Percentiles rank a stretch among this genome's conserved stretches.
These are phyloP conservation scores for Adenanthera pavonina DNA, from an alignment of 306 rosid species.

Conservation along the genomic window DNA sequence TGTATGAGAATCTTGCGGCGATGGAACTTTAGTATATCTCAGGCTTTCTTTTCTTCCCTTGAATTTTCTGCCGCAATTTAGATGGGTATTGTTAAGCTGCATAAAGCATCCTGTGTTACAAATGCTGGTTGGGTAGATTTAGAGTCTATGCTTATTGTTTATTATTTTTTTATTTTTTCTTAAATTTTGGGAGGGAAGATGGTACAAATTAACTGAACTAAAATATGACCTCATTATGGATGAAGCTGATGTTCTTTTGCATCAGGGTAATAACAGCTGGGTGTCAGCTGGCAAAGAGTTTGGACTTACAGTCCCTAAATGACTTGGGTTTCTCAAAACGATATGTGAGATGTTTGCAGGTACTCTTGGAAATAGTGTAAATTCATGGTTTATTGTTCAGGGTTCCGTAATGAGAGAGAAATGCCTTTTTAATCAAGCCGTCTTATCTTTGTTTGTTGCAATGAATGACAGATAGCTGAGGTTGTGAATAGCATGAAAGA, in stretches of 20 bases:
- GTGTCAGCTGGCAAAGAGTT: slow-evolving; percentile 91
- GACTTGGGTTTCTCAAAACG: slow-evolving; percentile 96
- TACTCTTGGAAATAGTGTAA: slow-evolving; percentile 38
- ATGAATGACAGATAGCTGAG: slow-evolving; percentile 67
- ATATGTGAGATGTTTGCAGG: slow-evolving; percentile 99
- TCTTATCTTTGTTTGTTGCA: slow-evolving; percentile 12
- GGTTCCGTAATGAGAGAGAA: slow-evolving; percentile 4
- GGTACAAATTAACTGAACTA: neutral
- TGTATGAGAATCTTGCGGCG: no score
- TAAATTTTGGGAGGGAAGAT: neutral
- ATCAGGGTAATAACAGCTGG: slow-evolving; percentile 89
- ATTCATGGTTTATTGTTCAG: slow-evolving; percentile 12
- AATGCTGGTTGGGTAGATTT: neutral
- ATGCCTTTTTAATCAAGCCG: neutral
- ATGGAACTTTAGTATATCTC: neutral
- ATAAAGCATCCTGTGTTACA: neutral
- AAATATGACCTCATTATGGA: neutral
- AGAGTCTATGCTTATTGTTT: neutral
- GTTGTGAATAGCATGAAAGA: slow-evolving; percentile 84
- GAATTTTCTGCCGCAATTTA: no score
- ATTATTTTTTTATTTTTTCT: neutral
- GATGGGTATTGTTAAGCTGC: no score
- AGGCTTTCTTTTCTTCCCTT: neutral
- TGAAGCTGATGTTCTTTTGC: slow-evolving; percentile 37
- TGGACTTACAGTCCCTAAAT: slow-evolving; percentile 90